Base-by-base conservation (phyloP, 2,329 filamentous ascomycete genomes). In the Colletotrichum caudatum region DNA sequence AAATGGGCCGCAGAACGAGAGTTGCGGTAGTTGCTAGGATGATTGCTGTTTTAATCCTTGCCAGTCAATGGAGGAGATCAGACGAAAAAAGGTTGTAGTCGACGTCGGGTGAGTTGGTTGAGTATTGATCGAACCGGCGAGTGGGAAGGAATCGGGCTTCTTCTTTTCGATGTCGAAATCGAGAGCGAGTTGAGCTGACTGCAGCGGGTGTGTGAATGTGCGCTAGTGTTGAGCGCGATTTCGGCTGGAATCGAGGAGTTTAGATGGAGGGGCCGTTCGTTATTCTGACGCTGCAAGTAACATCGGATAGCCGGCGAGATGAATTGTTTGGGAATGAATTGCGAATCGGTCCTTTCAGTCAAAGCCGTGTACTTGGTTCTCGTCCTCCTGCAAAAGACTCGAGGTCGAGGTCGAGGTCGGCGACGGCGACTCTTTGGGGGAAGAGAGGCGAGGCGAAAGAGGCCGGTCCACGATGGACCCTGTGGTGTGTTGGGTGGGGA, bases 1-100 rank as follows among this genome's bases (percentile, higher is more conserved):
- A 44, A 59, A 67, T 60, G 62, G 71, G 70, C 71, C 72, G 79
- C 77, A 78, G 75, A 80, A 73, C 74, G 74, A 80, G 81, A 79
- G 78, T 78, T 79, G 76, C 78, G 79, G 76, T 72, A 74, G 62
- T 70, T 74, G 68, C 64, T 59, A 64, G 59, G 69, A 71, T 54
- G 56, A 39, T 37, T 59, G 70, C 68, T 46, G 20, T 51, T 56
- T 57, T 65, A n/a, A 44, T 51, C 66, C 56, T 69, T 69, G 66
- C 70, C 70, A 61, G 48, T 65, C 66, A 72, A 69, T 69, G 59
- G 64, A 59, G 51, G 62, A 61, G 62, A 61, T 37, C 33, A 57
- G 33, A 37, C 35, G 12, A n/a, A 57, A 57, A 57, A 39, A 23
- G 54, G 54, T 39, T 12, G 9, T 7, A 16, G 18, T 56, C 11